Evolutionary conservation across 1,284 basidiomycete genomes (phyloP).

Genomic region (Ganoderma meredithae): DNA sequence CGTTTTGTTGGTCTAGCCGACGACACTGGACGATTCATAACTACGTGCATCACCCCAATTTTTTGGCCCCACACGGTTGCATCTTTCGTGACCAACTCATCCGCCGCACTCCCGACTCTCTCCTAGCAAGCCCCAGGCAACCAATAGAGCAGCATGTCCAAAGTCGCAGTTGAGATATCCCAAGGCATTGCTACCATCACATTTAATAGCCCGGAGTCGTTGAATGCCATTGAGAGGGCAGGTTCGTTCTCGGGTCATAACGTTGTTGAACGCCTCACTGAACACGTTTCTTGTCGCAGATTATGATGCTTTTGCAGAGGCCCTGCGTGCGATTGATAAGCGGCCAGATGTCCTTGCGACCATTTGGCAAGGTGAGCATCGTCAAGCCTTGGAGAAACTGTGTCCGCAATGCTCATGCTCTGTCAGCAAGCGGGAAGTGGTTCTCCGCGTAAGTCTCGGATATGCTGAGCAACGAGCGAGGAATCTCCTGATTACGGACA

Average conservation of each 20-base stretch:
- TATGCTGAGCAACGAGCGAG: background rate
- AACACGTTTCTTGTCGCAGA: slow-evolving; percentile 49
- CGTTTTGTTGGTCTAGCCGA: background rate
- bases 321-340: slow-evolving; percentile 62
- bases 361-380: slow-evolving; percentile 65
- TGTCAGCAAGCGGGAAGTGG: slow-evolving; percentile 68
- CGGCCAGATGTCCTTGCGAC: slow-evolving; percentile 70
- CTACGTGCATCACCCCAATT: background rate
- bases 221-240: slow-evolving; percentile 67
- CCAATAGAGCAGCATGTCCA: slow-evolving; percentile 17
- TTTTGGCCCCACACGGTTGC: background rate
- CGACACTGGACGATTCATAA: background rate
- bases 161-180: slow-evolving; percentile 55
- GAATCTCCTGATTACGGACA: too few relatives aligned
- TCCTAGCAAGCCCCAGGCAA: background rate
- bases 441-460: slow-evolving; percentile 68
- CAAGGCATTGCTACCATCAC: slow-evolving; percentile 74
- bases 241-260: slow-evolving; percentile 45
- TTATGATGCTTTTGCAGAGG: slow-evolving; percentile 66
- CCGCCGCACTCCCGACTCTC: background rate
- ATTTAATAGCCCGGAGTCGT: slow-evolving; percentile 61
- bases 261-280: background rate
- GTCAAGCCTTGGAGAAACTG: background rate
- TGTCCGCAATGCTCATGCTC: background rate
- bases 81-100: background rate